Evolutionary conservation across 2,329 filamentous ascomycete species (phyloP), one percentile per base, ranked within the genome.

Genomic region (Pseudogymnoascus sp.): DNA sequence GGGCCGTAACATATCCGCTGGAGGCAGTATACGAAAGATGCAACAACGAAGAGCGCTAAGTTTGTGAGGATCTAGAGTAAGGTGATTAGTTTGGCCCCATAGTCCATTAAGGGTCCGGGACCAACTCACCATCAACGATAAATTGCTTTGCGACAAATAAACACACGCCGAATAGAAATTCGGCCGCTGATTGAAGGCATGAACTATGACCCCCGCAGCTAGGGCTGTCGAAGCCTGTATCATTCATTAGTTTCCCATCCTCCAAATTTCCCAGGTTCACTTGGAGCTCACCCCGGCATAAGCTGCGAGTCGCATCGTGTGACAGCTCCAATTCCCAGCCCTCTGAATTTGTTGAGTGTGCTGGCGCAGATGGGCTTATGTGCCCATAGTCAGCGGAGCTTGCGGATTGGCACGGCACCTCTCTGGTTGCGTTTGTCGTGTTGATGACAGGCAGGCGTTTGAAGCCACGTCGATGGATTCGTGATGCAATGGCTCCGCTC

Each of bases 151-250:
- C 41, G 92, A 91, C 59, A 99, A 85, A 77, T 97, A 96, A 58
- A 99, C 94, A 78, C 92, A 94, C 68, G 94, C 92, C 61, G 93
- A 95, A 79, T 99, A 99, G 81, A 97, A 99, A 77, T 99, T 99
- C 66, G 94, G 88, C 67, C 94, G 86, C 78, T 97, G 91, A 72
- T 94, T 89, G 76, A 97, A 93, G 65, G 94, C 93, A 73, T 92
- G 94, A 63, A 96, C 77, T 64, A 97, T 82, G 64, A 96, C 92
- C 70, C 86, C 85, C 67, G 85, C 88, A 70, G 93, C 93, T 73
- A 96, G 86, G 76, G 87, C 87, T 74, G 89, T 87, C 62, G 93
- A 97, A 75, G 85, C 82, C 89, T 92, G 68, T 63, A 60, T 15
- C 10, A 27, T 39, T 33, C 6, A 13, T 55, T 55, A 55, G 48